phyloP scores from a whole-genome alignment of 768 basidiomycete genomes.

The Mrakia blollopis region DNA sequence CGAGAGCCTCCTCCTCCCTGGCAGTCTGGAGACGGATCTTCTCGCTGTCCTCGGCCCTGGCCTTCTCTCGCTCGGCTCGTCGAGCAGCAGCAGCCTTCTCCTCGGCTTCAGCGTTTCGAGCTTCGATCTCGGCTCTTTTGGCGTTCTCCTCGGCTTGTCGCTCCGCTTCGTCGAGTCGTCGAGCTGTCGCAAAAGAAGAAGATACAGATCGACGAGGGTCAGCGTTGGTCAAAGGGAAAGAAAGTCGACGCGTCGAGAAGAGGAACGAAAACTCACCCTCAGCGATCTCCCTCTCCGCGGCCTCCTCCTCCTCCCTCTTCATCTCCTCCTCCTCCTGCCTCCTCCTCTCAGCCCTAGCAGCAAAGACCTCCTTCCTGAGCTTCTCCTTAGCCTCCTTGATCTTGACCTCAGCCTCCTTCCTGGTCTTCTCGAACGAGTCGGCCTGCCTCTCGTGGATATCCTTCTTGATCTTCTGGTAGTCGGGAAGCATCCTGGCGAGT shows the following conservation, averaged over 20 bases:
- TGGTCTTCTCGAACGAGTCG: constrained; percentile 61
- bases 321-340: constrained; percentile 48
- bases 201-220: not conserved
- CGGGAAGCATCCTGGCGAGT: constrained; percentile 64
- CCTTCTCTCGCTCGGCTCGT: constrained; percentile 36
- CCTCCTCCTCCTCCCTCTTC: constrained; percentile 43
- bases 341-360: constrained; percentile 35
- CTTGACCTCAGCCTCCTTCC: constrained; percentile 59
- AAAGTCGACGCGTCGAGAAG: constrained; percentile 38
- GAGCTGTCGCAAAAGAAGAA: constrained; percentile 21
- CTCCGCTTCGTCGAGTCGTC: constrained; percentile 36
- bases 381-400: constrained; percentile 80
- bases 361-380: constrained; percentile 56
- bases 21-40: constrained; percentile 41
- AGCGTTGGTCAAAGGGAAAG: too few species aligned
- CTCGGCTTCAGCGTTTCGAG: constrained; percentile 36
- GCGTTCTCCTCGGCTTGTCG: constrained; percentile 32
- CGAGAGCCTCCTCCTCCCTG: constrained; percentile 46
- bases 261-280: constrained; percentile 42
- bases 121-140: constrained; percentile 38
- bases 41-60: constrained; percentile 39
- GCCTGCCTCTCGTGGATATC: constrained; percentile 56
- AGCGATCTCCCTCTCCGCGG: constrained; percentile 37
- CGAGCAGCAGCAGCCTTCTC: constrained; percentile 41
- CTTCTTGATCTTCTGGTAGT: constrained; percentile 57